phyloP scores from a whole-genome alignment of 2,329 filamentous ascomycete genomes.

The Didymella glomerata region DNA sequence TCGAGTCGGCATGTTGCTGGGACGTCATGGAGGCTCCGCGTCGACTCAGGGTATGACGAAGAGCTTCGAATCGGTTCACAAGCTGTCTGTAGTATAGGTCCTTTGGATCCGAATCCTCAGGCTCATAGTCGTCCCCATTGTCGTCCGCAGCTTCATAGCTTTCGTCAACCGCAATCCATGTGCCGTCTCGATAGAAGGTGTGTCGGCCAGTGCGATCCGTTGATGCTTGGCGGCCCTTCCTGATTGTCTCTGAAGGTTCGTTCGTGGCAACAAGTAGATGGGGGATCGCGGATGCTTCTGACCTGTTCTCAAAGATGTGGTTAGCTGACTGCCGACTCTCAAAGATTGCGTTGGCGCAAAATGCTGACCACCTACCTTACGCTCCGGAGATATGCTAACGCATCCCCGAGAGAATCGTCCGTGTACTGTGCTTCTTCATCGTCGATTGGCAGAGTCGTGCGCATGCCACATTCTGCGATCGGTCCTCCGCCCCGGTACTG shows the following conservation, averaged over 20 bases:
- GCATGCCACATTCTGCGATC: conserved; percentile 37
- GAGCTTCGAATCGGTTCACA: conserved; percentile 68
- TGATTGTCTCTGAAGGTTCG: conserved; percentile 34
- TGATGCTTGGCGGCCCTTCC: conserved; percentile 47
- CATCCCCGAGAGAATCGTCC: conserved; percentile 41
- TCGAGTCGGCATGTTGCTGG: conserved; percentile 15
- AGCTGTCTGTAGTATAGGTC: conserved; percentile 74
- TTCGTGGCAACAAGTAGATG: conserved; percentile 70
- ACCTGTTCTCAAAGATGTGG: conserved; percentile 58
- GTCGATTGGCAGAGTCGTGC: conserved; percentile 38
- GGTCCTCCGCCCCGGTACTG: conserved; percentile 18
- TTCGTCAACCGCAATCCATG: conserved; percentile 69
- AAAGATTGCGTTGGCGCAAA: not conserved
- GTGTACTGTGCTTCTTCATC: conserved; percentile 35
- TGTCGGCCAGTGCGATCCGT: conserved; percentile 61
- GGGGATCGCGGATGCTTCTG: conserved; percentile 78
- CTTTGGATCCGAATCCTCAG: conserved; percentile 56
- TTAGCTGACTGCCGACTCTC: conserved; percentile 21
- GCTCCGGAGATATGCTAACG: conserved; percentile 46
- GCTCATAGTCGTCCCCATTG: conserved; percentile 24
- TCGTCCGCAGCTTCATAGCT: conserved; percentile 23
- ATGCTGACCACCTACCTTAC: conserved; percentile 41
- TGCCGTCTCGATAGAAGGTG: conserved; percentile 79
- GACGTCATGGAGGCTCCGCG: conserved; percentile 63
- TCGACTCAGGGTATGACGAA: conserved; percentile 69